Evolutionary conservation across 371 early-diverging fungal species (phyloP), one percentile per base, ranked within the genome.

Genomic region (Syncephalis plumigaleata): DNA sequence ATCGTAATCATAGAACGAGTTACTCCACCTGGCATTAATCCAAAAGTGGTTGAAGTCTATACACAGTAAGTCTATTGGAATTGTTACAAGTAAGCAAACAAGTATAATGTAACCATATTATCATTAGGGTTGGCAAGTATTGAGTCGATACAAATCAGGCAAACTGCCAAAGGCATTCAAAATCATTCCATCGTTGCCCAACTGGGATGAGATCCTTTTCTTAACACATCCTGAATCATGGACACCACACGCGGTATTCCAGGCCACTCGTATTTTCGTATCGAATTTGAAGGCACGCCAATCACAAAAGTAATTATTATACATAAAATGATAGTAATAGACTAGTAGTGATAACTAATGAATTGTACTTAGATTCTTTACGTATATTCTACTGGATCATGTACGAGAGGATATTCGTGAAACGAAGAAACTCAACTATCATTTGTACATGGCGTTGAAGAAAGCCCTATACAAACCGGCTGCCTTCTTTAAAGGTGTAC

Each of bases 101-200:
- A n/a, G 5, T 36, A 18, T 36, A 23, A 18, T 27, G 27, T 51
- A 15, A n/a, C n/a, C n/a, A n/a, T n/a, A n/a, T n/a, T 16, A 22
- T 47, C 13, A 9, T 31, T 44, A 79, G 77, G 55, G 91, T 98
- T 42, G 98, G 96, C 5, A 61, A 81, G 45, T 96, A 48, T 62
- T 98, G 44, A 76, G 79, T 46, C 79, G 94, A 21, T 96, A 96
- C 75, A 88, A 84, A 57, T 90, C 91, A 17, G 97, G 98, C 36
- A 85, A 84, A 57, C 69, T 96, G 47, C 98, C 98, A 51, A 95
- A 95, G 60, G 90, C 94, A 15, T 98, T 98, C 81, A 98, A 98
- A 69, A 88, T 98, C 52, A 88, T 96, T 45, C 95, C 98, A 8
- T 77, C 88, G 9, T 70, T 98, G 22, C 64, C 70, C 42, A 88